These are phyloP conservation scores for Neophaeococcomyces aloes DNA, from an alignment of 2,329 filamentous ascomycete species.

Conservation along the genomic window DNA sequence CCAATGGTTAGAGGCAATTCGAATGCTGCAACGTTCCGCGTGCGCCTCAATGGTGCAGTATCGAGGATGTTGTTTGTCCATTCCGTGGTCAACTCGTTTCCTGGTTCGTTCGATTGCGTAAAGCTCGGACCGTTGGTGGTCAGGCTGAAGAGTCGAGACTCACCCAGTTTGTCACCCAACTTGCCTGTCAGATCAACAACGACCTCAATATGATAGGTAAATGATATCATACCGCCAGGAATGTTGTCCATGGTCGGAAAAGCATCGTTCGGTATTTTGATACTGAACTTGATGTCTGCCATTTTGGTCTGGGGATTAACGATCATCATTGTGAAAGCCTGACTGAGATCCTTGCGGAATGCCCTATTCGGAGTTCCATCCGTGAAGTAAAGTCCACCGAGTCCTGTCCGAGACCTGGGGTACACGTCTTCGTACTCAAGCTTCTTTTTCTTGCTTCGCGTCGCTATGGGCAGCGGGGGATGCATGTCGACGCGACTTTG, in stretches of 20 bases:
- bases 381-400: constrained; percentile 75
- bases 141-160: constrained; percentile 37
- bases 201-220: constrained; percentile 88
- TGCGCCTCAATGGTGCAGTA: constrained; percentile 72
- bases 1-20: constrained; percentile 81
- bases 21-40: constrained; percentile 84
- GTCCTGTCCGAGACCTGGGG: constrained; percentile 73
- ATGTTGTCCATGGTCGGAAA: constrained; percentile 88
- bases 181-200: constrained; percentile 87
- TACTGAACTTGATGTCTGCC: constrained; percentile 67
- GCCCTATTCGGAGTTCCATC: constrained; percentile 78
- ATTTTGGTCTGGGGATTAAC: constrained; percentile 71
- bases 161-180: constrained; percentile 60
- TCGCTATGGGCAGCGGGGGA: constrained; percentile 49
- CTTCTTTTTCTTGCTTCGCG: constrained; percentile 52
- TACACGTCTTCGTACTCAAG: constrained; percentile 73
- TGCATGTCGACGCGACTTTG: constrained; percentile 82
- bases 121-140: constrained; percentile 26
- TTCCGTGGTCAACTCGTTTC: constrained; percentile 30
- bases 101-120: constrained; percentile 30
- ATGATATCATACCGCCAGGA: constrained; percentile 87
- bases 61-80: constrained; percentile 62
- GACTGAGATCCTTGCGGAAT: constrained; percentile 90
- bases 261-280: constrained; percentile 77
- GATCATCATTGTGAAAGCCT: constrained; percentile 78